phyloP scores from a whole-genome alignment of 2,329 filamentous ascomycete genomes.

The Calonectria naviculata region DNA sequence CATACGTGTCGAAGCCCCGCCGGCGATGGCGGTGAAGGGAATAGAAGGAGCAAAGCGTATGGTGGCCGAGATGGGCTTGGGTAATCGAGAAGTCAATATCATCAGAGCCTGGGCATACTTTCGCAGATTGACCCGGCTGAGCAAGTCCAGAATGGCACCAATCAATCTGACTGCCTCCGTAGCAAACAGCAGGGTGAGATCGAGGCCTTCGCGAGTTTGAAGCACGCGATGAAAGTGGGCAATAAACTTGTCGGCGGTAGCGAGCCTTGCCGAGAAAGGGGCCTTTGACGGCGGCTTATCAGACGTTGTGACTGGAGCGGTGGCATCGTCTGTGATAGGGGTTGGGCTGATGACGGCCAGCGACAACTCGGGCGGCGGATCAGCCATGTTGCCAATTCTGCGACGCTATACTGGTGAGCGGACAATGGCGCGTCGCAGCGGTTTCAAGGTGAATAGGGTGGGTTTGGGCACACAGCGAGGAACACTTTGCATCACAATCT shows the following conservation, averaged over 20 bases:
- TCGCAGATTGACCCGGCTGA: background rate
- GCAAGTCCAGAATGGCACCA: constrained; percentile 4
- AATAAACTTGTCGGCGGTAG: background rate
- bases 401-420: background rate
- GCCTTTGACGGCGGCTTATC: background rate
- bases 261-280: background rate
- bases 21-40: background rate
- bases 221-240: constrained; percentile 6
- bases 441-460: background rate
- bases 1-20: background rate
- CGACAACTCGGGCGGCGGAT: background rate
- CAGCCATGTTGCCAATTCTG: background rate
- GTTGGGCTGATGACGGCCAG: background rate
- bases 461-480: background rate
- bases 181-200: constrained; percentile 14
- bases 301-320: background rate
- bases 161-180: constrained; percentile 12
- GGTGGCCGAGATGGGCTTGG: background rate
- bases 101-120: background rate
- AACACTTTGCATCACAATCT: background rate
- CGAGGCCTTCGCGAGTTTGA: constrained; percentile 16
- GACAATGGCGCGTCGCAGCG: background rate
- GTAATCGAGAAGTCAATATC: background rate
- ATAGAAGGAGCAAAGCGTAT: background rate
- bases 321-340: background rate